Percentiles rank a stretch among this genome's conserved stretches.
phyloP scores from a whole-genome alignment of 2,329 filamentous ascomycete genomes.

The Cladosporium sp. region DNA sequence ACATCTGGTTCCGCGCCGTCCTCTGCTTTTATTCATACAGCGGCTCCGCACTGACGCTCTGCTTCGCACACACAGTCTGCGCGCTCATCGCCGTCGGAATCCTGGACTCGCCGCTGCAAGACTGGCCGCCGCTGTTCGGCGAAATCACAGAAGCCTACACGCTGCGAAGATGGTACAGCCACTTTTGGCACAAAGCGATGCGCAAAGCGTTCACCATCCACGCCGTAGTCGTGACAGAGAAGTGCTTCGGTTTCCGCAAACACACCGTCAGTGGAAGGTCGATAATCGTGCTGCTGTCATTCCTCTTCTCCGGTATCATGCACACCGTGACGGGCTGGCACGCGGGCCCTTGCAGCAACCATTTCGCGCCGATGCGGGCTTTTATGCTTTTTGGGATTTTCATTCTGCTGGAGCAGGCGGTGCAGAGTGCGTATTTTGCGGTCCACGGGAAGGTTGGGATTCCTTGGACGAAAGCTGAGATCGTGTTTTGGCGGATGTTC shows the following conservation, averaged over 20 bases:
- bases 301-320: constrained; percentile 9
- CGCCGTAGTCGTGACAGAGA: not conserved
- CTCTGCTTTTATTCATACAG: constrained; percentile 3
- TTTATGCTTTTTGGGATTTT: not conserved
- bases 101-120: not conserved
- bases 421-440: not conserved
- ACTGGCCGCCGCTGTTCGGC: constrained; percentile 9
- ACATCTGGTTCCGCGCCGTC: not conserved
- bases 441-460: not conserved
- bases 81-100: constrained; percentile 5
- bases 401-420: constrained; percentile 3
- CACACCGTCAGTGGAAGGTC: not conserved
- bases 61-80: constrained; percentile 5
- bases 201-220: constrained; percentile 10
- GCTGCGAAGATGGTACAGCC: constrained; percentile 10
- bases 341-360: not conserved
- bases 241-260: not conserved
- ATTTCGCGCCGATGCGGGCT: not conserved
- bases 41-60: constrained; percentile 1
- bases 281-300: constrained; percentile 3
- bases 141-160: constrained; percentile 2
- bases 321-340: constrained; percentile 5
- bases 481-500: not conserved
- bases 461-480: constrained; percentile 4
- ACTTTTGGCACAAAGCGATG: constrained; percentile 12